A percentile compares a stretch with the other conserved stretches of the same genome.
Conservation (phyloP, 1,284 basidiomycete genomes). For the Lignosus rhinocerotis region DNA sequence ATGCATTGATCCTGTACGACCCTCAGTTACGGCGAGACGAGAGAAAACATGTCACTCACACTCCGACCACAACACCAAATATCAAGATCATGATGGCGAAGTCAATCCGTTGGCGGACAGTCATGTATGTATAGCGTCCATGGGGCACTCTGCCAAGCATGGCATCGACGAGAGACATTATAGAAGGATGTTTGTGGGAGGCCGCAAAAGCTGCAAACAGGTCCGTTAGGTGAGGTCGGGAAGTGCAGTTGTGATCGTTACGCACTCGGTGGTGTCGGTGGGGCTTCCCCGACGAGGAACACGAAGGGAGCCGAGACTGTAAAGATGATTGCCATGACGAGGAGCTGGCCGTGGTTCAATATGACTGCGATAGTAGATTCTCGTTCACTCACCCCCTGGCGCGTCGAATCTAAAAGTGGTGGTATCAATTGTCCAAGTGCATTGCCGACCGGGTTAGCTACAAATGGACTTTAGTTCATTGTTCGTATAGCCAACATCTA, state of each 20-base stretch:
- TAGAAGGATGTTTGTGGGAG: conserved; percentile 53
- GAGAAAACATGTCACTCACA: conserved; percentile 37
- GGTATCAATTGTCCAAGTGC: conserved; percentile 72
- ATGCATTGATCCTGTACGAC: conserved; percentile 41
- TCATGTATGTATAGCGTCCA: conserved; percentile 52
- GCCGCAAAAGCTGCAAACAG: conserved; percentile 58
- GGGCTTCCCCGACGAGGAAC: conserved; percentile 47
- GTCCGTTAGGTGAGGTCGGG: neutral
- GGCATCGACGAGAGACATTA: conserved; percentile 57
- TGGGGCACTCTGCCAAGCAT: conserved; percentile 47
- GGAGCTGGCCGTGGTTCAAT: conserved; percentile 46
- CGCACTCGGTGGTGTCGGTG: conserved; percentile 74
- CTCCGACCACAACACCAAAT: conserved; percentile 66
- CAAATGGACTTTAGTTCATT: neutral
- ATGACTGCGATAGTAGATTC: neutral
- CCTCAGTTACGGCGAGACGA: neutral
- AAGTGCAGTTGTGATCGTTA: neutral
- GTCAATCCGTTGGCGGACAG: conserved; percentile 63
- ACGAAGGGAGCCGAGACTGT: conserved; percentile 57
- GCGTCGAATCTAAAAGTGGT: conserved; percentile 55
- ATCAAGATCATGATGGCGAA: conserved; percentile 57
- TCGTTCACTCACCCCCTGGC: conserved; percentile 45
- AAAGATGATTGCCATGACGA: conserved; percentile 70
- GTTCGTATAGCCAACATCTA: neutral
- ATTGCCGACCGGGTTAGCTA: conserved; percentile 34